A percentile compares a stretch with the other conserved stretches of the same genome.
Evolutionary conservation across 805 yeast species (phyloP).

Genomic region (Komagataella phaffii): DNA sequence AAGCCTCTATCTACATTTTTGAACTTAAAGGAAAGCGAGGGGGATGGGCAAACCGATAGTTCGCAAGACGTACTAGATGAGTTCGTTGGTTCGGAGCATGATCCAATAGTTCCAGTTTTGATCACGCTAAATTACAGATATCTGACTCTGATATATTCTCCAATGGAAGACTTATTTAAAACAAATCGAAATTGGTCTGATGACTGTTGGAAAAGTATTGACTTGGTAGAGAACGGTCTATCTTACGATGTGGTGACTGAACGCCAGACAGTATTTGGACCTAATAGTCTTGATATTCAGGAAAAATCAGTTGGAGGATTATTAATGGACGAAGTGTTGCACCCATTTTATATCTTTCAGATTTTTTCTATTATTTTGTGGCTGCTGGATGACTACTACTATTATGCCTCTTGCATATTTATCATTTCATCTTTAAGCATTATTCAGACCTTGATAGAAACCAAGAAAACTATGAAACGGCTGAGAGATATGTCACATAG

Average conservation of each 20-base stretch:
- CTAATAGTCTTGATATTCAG: slow-evolving; percentile 59
- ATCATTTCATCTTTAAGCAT: slow-evolving; percentile 75
- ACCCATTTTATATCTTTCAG: slow-evolving; percentile 93
- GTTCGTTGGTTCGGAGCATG: slow-evolving; percentile 18
- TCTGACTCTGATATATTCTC: slow-evolving; percentile 70
- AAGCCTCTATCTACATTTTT: slow-evolving; percentile 62
- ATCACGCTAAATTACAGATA: slow-evolving; percentile 74
- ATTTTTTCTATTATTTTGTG: slow-evolving; percentile 83
- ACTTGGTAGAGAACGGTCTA: slow-evolving; percentile 51
- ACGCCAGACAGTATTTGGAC: slow-evolving; percentile 63
- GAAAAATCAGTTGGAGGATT: slow-evolving; percentile 57
- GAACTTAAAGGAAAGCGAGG: slow-evolving; percentile 12
- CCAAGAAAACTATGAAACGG: slow-evolving; percentile 59
- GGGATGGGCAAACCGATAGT: slow-evolving; percentile 5
- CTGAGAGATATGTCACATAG: slow-evolving; percentile 62
- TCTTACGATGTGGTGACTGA: slow-evolving; percentile 56
- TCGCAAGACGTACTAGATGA: background rate
- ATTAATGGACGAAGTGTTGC: slow-evolving; percentile 76
- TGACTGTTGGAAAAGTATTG: slow-evolving; percentile 53
- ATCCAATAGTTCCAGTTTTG: slow-evolving; percentile 58
- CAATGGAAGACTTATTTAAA: slow-evolving; percentile 73
- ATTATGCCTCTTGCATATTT: slow-evolving; percentile 88
- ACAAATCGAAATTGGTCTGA: slow-evolving; percentile 86
- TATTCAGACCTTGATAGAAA: slow-evolving; percentile 72
- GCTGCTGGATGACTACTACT: slow-evolving; percentile 86